Percentiles rank a stretch among this genome's conserved stretches.
Evolutionary conservation across 202 grass and related monocot species (phyloP).

Genomic region (Carex arenaria): DNA sequence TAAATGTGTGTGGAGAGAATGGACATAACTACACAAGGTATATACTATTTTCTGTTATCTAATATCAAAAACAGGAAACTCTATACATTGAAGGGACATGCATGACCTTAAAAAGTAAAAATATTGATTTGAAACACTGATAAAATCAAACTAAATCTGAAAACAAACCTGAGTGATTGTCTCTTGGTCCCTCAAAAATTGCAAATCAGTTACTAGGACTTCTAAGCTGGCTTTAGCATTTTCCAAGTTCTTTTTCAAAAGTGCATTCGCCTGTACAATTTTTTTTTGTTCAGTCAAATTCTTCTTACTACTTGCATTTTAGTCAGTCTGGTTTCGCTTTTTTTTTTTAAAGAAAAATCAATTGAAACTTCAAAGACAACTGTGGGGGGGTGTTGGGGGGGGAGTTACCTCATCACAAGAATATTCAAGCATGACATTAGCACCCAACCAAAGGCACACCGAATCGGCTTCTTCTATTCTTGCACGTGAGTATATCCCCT

Average conservation of each 20-base stretch:
- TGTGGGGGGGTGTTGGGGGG: background rate
- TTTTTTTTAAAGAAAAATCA: background rate
- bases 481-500: constrained; percentile 86
- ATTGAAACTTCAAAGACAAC: background rate
- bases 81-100: background rate
- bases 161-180: constrained; percentile 83
- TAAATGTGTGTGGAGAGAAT: background rate
- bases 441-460: constrained; percentile 94
- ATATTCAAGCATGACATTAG: constrained; percentile 97
- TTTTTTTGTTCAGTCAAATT: background rate
- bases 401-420: constrained; percentile 66
- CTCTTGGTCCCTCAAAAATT: constrained; percentile 94
- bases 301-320: background rate
- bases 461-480: constrained; percentile 77
- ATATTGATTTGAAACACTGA: background rate
- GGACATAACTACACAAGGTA: background rate
- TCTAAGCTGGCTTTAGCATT: constrained; percentile 94
- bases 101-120: background rate
- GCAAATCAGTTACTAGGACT: constrained; percentile 85
- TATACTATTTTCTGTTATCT: background rate
- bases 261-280: constrained; percentile 55
- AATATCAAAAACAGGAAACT: background rate
- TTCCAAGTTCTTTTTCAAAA: constrained; percentile 90
- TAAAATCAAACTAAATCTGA: background rate
- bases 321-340: background rate